phyloP scores from a whole-genome alignment of 2,329 filamentous ascomycete genomes.

The Aspergillus tubingensis region DNA sequence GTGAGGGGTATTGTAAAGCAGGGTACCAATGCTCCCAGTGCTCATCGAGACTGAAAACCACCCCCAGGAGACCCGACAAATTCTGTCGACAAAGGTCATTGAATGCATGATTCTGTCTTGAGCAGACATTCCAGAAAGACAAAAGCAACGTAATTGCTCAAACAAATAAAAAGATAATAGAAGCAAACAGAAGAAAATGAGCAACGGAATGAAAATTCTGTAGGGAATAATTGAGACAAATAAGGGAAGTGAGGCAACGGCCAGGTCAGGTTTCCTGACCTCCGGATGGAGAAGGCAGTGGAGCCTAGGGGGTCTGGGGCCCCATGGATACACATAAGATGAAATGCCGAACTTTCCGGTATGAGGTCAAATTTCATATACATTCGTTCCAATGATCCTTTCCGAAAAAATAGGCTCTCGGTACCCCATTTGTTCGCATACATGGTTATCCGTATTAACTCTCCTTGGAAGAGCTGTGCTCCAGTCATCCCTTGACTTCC shows the following conservation, averaged over 20 bases:
- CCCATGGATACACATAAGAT: not conserved
- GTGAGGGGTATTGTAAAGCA: not conserved
- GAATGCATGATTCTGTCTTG: not conserved
- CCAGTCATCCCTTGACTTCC: no score
- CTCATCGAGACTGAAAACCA: conserved; percentile 1
- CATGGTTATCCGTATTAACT: no score
- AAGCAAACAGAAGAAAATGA: not conserved
- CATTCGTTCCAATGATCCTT: not conserved
- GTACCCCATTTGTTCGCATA: no score
- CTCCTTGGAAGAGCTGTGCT: no score
- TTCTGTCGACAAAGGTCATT: not conserved
- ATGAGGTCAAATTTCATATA: not conserved
- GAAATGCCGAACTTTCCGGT: not conserved
- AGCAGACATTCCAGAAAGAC: not conserved
- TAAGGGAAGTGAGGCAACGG: not conserved
- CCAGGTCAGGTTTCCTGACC: not conserved
- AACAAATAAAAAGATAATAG: not conserved
- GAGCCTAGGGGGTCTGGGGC: not conserved
- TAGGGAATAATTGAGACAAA: not conserved
- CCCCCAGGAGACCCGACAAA: not conserved
- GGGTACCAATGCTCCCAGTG: not conserved
- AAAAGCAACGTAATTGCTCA: not conserved
- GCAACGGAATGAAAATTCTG: not conserved
- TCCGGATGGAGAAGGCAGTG: not conserved
- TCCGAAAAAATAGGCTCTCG: no score